phyloP scores from a whole-genome alignment of 177 flowering plant species.

The Tripterygium wilfordii region DNA sequence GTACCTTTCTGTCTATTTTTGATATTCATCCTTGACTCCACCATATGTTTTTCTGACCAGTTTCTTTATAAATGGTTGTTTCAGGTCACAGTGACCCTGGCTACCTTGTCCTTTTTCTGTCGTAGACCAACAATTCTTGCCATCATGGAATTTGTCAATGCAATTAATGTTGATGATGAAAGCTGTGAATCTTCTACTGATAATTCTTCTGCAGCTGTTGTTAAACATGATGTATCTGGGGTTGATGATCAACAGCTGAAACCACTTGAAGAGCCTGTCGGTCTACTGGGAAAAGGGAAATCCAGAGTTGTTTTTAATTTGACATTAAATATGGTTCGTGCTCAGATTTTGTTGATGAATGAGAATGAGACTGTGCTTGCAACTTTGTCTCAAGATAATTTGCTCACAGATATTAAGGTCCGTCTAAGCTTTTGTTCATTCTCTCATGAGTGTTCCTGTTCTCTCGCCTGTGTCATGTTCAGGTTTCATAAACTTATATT shows the following conservation, averaged over 20 bases:
- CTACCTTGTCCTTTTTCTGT: conserved; percentile 86
- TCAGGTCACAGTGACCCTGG: conserved; percentile 80
- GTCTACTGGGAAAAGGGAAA: conserved; percentile 88
- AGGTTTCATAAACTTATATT: no score
- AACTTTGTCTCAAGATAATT: conserved; percentile 77
- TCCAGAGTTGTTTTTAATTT: conserved; percentile 72
- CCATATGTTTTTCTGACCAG: conserved; percentile 4
- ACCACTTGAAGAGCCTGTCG: conserved; percentile 46
- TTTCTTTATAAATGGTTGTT: conserved; percentile 6
- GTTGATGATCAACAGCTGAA: conserved; percentile 24
- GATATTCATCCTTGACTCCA: conserved; percentile 3
- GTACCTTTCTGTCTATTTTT: conserved; percentile 6
- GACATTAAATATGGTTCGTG: conserved; percentile 75
- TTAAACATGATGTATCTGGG: conserved; percentile 20
- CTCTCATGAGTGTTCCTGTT: background rate
- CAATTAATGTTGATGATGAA: conserved; percentile 54
- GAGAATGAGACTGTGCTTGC: conserved; percentile 82
- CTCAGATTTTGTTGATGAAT: conserved; percentile 77
- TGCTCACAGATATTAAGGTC: conserved; percentile 87
- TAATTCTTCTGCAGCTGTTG: conserved; percentile 25
- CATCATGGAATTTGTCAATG: conserved; percentile 72
- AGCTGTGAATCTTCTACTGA: conserved; percentile 36
- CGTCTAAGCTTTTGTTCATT: conserved; percentile 1
- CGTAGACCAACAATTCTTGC: conserved; percentile 89
- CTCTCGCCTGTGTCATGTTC: background rate